Evolutionary conservation across 768 basidiomycete genomes (phyloP), one percentile per base, ranked within the genome.

Genomic region (Lentinula aciculospora): DNA sequence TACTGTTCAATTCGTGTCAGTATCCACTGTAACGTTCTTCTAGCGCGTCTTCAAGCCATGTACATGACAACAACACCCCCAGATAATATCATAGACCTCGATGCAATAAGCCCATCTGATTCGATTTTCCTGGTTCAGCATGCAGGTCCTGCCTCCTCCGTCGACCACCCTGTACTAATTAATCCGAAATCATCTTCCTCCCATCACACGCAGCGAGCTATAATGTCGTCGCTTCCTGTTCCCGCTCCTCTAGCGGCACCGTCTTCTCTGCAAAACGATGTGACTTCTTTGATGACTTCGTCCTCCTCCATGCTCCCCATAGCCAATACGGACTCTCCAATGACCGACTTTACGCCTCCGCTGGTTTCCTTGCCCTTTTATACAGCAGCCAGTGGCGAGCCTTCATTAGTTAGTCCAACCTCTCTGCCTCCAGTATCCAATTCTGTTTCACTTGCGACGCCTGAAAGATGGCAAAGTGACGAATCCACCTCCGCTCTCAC

Each of bases 51-150:
- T 4, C 32, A 53, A 19, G 36, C 23, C 10, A 25, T 53, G 32
- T 53, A 53, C 21, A 34, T 34, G 36, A 34, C 50, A 21, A 37
- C 19, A 13, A 32, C 31, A 23, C 42, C 13, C 19, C 40, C 12
- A 19, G 54, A 56, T 19, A 45, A 44, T 10, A 56, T 56, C 40
- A 44, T 44, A 44, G 54, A 56, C 19, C 17, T 56, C 4, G 54
- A 56, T 44, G 54, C 44, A 45, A 34, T 36, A 7, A 34, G 13
- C 23, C 36, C 53, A 56, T 17, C 39, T 46, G 28, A 58, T 37
- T 28, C 49, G 32, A 1, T 39, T 55, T 2, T 31, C 51, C 54
- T 54, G 17, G 61, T 46, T 45, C 45, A 29, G 37, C 37, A 59
- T 39, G 29, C 50, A 45, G 2, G 28, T 57, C 53, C 6, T 34